phyloP scores from a whole-genome alignment of 2,329 filamentous ascomycete species.

The Cordyceps tenuipes region DNA sequence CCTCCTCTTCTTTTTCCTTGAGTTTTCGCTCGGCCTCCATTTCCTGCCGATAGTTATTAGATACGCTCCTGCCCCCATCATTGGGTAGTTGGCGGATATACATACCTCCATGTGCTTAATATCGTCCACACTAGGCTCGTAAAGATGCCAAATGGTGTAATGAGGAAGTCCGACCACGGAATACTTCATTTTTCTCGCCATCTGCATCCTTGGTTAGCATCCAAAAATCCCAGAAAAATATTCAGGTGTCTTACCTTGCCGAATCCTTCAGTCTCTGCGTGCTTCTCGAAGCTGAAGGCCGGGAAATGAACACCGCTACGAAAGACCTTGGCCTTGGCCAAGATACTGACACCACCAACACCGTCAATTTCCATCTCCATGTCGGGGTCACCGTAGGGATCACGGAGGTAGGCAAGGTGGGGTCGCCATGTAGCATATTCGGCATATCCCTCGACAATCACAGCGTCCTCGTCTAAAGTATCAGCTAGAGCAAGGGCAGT shows the following conservation, averaged over 20 bases:
- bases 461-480: constrained; percentile 91
- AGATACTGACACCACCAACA: constrained; percentile 92
- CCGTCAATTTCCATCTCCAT: constrained; percentile 99
- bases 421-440: constrained; percentile 98
- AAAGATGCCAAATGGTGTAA: constrained; percentile 99
- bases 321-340: constrained; percentile 94
- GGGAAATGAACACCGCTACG: constrained; percentile 93
- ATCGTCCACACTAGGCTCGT: constrained; percentile 97
- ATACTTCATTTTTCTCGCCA: constrained; percentile 93
- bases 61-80: not conserved
- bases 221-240: not conserved
- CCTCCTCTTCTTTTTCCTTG: constrained; percentile 67
- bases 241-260: constrained; percentile 63
- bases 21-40: constrained; percentile 79
- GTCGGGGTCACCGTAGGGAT: constrained; percentile 94
- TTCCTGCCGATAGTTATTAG: constrained; percentile 44
- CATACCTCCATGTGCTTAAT: constrained; percentile 87
- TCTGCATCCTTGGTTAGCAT: constrained; percentile 43
- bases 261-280: constrained; percentile 96
- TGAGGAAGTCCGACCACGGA: constrained; percentile 93
- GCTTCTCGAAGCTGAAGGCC: constrained; percentile 96
- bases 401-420: constrained; percentile 90
- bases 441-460: constrained; percentile 97
- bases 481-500: constrained; percentile 90
- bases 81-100: not conserved